phyloP scores from a whole-genome alignment of 1,139 yeast species.

The Meyerozyma guilliermondii region DNA sequence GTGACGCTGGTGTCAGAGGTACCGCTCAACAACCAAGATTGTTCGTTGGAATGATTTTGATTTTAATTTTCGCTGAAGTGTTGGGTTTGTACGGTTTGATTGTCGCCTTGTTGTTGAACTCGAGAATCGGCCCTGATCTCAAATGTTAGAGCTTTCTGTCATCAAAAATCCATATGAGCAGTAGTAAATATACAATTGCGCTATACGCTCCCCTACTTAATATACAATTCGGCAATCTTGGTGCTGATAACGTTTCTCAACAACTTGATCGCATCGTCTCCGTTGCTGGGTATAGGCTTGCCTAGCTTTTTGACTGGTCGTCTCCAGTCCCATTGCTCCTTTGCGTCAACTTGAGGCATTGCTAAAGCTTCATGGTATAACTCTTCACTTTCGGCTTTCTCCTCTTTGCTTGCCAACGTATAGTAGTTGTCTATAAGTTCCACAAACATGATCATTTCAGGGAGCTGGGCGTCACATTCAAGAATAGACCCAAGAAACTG shows the following conservation, averaged over 20 bases:
- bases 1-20: constrained; percentile 98
- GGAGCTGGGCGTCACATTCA: constrained; percentile 26
- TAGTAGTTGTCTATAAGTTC: constrained; percentile 48
- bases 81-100: constrained; percentile 96
- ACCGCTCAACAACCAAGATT: constrained; percentile 94
- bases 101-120: constrained; percentile 94
- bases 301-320: constrained; percentile 12
- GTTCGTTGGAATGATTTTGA: constrained; percentile 95
- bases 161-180: constrained; percentile 5
- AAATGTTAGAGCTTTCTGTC: constrained; percentile 47
- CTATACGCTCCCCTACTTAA: constrained; percentile 7
- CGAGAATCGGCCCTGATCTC: constrained; percentile 93
- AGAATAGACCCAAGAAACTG: constrained; percentile 44
- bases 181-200: not conserved
- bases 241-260: constrained; percentile 30
- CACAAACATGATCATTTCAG: constrained; percentile 44
- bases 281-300: constrained; percentile 18
- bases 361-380: constrained; percentile 26
- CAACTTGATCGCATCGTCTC: constrained; percentile 19
- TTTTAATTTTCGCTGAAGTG: constrained; percentile 97
- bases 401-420: constrained; percentile 18
- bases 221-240: constrained; percentile 38
- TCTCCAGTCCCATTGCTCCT: constrained; percentile 30
- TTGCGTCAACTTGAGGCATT: not conserved
- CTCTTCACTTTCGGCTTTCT: constrained; percentile 25